Evolutionary conservation across 768 basidiomycete species (phyloP), one percentile per base, ranked within the genome.

Genomic region (Macrolepiota dolichaula): DNA sequence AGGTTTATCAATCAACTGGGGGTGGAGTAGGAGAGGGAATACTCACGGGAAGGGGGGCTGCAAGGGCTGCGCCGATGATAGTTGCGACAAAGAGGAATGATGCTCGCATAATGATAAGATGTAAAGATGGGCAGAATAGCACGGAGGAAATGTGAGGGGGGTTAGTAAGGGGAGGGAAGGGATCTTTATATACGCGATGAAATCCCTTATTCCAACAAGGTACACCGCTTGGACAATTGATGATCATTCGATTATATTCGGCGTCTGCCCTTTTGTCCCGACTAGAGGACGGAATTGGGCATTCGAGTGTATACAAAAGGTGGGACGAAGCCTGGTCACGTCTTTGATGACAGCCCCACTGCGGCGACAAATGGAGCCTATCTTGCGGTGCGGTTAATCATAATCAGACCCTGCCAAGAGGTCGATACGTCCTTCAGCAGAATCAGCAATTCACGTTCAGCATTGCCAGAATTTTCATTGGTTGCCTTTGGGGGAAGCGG

Each of bases 21-120:
- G 2, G 27, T n/a, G n/a, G 12, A 22, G 32, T 11, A 13, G 42
- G 6, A 6, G n/a, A 4, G 42, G 42, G 36, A 29, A 10, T 12
- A 29, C 42, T 24, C 6, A 66, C 65, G 42, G 62, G 59, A 51
- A 64, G 32, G 27, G 65, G 64, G 53, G 61, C 57, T 19, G 63
- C 63, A 3, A 59, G 42, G 17, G 47, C 40, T 2, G 52, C 46
- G 32, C 53, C 53, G 29, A 64, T 27, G 29, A 64, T 1, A 36
- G 59, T 59, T 36, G 51, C 56, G 6, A 62, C 22, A 22, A 62
- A 38, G 27, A 66, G 51, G 27, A 56, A 22, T 44, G 44, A 29
- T 12, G 53, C 22, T 46, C 59, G 59, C 59, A 60, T 60, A 6
- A 40, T 44, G 22, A 53, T 17, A 10, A 27, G 42, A 36, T 32